phyloP scores from a whole-genome alignment of 83 land plant genomes.

The Diphasiastrum complanatum region DNA sequence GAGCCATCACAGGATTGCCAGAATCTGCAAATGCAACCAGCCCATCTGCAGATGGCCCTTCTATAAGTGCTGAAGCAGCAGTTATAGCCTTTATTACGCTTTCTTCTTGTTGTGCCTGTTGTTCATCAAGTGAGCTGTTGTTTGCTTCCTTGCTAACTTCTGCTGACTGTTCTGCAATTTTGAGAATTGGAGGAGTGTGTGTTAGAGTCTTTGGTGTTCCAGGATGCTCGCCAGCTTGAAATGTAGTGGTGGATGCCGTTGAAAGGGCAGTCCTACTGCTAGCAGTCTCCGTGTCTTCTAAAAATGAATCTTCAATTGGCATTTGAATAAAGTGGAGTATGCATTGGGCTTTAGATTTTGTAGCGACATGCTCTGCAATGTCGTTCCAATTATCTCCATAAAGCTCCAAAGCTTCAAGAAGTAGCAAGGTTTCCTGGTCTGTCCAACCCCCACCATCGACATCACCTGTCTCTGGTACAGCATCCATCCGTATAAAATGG shows the following conservation, averaged over 20 bases:
- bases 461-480: constrained; percentile 56
- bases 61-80: constrained; percentile 59
- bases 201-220: background rate
- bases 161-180: constrained; percentile 18
- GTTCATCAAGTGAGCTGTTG: constrained; percentile 14
- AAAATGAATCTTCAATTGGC: constrained; percentile 83
- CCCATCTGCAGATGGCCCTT: constrained; percentile 40
- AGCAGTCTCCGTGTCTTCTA: constrained; percentile 45
- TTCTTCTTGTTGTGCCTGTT: constrained; percentile 18
- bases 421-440: constrained; percentile 91
- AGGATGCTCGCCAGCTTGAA: background rate
- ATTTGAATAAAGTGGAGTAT: constrained; percentile 85
- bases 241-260: constrained; percentile 3
- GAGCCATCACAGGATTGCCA: constrained; percentile 92
- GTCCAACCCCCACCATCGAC: constrained; percentile 85
- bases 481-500: constrained; percentile 93
- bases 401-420: constrained; percentile 89
- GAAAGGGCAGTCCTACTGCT: constrained; percentile 19
- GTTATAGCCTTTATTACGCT: constrained; percentile 39
- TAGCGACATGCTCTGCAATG: constrained; percentile 97
- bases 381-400: constrained; percentile 95
- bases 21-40: constrained; percentile 66
- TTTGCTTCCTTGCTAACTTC: constrained; percentile 25
- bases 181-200: background rate
- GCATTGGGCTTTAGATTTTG: constrained; percentile 92